Percentiles rank a stretch among this genome's conserved stretches.
Conservation (phyloP, 805 yeast species). For the Kregervanrija pseudodelftensis region DNA sequence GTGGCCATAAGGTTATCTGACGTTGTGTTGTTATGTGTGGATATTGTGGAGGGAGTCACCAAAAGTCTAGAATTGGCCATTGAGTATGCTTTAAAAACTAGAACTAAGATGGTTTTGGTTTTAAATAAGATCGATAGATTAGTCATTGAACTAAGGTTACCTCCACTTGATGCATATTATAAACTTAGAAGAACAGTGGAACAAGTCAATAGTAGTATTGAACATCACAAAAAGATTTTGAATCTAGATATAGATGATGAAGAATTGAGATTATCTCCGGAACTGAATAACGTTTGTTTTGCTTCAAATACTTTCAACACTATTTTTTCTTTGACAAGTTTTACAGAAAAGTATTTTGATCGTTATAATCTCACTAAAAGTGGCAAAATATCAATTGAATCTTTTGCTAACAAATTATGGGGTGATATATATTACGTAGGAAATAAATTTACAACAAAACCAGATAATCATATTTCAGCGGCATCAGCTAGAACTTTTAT, state of each 20-base stretch:
- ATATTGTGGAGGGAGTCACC: conserved; percentile 76
- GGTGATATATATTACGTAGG: conserved; percentile 57
- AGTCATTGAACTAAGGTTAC: conserved; percentile 69
- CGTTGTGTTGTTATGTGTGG: conserved; percentile 65
- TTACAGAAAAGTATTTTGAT: conserved; percentile 45
- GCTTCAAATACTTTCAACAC: conserved; percentile 59
- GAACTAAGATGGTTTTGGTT: conserved; percentile 50
- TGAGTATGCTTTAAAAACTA: conserved; percentile 41
- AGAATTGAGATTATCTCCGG: conserved; percentile 44
- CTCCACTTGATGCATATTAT: conserved; percentile 65
- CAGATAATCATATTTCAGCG: conserved; percentile 17
- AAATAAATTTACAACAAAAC: conserved; percentile 38
- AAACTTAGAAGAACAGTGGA: conserved; percentile 58
- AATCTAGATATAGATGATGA: conserved; percentile 11
- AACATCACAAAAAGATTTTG: conserved; percentile 10
- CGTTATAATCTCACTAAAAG: conserved; percentile 21
- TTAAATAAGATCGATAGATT: conserved; percentile 82
- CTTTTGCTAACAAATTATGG: conserved; percentile 61
- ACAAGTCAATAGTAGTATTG: conserved; percentile 52
- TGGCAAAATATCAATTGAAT: conserved; percentile 20
- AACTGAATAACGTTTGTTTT: conserved; percentile 60
- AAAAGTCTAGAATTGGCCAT: conserved; percentile 47
- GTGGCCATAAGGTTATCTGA: conserved; percentile 56
- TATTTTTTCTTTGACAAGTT: conserved; percentile 60
- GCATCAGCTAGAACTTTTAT: conserved; percentile 42